Base-by-base conservation (phyloP, 2,329 filamentous ascomycete genomes). In the Paraconiothyrium sp. region DNA sequence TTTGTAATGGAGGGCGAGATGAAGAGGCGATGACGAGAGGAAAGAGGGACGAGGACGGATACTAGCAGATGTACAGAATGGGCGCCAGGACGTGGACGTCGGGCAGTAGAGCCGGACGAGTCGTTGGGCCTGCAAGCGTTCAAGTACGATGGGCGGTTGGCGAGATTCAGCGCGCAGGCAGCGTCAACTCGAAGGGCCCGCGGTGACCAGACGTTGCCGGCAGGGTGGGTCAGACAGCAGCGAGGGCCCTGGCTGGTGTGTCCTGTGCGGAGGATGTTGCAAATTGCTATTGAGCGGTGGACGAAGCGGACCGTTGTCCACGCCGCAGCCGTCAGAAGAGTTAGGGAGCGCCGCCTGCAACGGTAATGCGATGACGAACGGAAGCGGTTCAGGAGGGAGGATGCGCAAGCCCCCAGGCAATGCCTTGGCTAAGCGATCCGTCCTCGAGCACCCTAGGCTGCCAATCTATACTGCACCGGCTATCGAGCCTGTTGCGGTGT, bases 351-450 rank as follows among this genome's bases (percentile, higher is more conserved):
- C 70, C 69, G 68, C 65, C 74, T 72, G 74, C 70, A 79, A 79
- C 76, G 77, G 77, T 69, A 77, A 74, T 78, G 77, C 76, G 76
- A 76, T 75, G 73, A 71, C 66, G 69, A 66, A 61, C 73, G 54
- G 69, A 67, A 65, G 65, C 50, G 68, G 72, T 62, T 70, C 73
- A 72, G 73, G 59, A 67, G 60, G 43, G 52, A 63, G 61, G 72
- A 74, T 75, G 74, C 64, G 72, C 73, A 76, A 71, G 70, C 71
- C 67, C 67, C 68, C 65, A 67, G 58, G 61, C 61, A 68, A 68
- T 74, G 70, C 72, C 72, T 72, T 72, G 71, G 66, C 73, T 70
- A 68, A 75, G 72, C 69, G 75, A 77, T 76, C 72, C 74, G 73
- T 72, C 69, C 65, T 72, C 67, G 64, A 70, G 8, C 70, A 43